phyloP scores from a whole-genome alignment of 2,329 filamentous ascomycete genomes.

The Exophiala spinifera region DNA sequence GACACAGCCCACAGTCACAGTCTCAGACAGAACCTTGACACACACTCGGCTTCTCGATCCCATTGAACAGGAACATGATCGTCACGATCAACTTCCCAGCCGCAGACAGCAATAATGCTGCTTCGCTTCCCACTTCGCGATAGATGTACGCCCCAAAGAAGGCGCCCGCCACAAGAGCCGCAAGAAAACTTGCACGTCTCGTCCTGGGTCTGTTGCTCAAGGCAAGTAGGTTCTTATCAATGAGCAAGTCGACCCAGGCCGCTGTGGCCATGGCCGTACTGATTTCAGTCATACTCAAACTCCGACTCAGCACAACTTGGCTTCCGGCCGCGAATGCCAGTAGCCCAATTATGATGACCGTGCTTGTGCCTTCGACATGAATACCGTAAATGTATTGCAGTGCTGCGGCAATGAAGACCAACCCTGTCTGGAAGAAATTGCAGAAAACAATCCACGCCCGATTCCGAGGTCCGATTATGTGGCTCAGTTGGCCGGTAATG shows the following conservation, averaged over 20 bases:
- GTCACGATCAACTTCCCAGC: constrained; percentile 21
- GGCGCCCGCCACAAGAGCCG: constrained; percentile 47
- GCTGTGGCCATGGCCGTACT: constrained; percentile 64
- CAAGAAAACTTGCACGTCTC: constrained; percentile 51
- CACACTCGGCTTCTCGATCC: constrained; percentile 6
- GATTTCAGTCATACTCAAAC: constrained; percentile 58
- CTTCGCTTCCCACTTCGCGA: constrained; percentile 10
- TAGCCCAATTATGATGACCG: constrained; percentile 49
- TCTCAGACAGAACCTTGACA: background rate
- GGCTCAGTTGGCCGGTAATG: constrained; percentile 56
- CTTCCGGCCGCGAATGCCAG: constrained; percentile 57
- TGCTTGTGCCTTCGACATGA: constrained; percentile 36
- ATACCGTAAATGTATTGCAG: constrained; percentile 35
- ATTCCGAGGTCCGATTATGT: constrained; percentile 49
- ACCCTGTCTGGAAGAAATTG: constrained; percentile 53
- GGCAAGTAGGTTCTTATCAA: constrained; percentile 52
- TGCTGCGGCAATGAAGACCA: constrained; percentile 54
- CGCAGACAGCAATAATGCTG: constrained; percentile 13
- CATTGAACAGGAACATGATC: constrained; percentile 21
- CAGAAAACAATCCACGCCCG: constrained; percentile 55
- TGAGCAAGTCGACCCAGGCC: constrained; percentile 59
- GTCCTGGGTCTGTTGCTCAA: constrained; percentile 50
- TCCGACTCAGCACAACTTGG: constrained; percentile 58
- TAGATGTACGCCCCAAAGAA: constrained; percentile 47
- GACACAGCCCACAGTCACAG: background rate